phyloP scores from a whole-genome alignment of 805 yeast species.

The Ogataea nonfermentans region DNA sequence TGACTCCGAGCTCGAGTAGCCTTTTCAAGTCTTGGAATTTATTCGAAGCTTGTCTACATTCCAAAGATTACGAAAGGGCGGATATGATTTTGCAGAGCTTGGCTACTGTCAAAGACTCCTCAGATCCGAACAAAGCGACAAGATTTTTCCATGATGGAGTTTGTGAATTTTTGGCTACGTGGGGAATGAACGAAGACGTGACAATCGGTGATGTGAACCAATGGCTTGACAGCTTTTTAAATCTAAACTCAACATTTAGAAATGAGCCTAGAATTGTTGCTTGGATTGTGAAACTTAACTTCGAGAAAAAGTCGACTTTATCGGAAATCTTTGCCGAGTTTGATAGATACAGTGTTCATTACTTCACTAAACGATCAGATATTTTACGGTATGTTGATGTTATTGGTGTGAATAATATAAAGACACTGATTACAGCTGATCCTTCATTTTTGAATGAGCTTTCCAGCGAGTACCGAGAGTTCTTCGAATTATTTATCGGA shows the following conservation, averaged over 20 bases:
- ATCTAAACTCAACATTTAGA: constrained; percentile 18
- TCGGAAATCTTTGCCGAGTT: constrained; percentile 19
- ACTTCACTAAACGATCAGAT: constrained; percentile 31
- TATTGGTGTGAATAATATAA: constrained; percentile 43
- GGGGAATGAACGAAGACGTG: constrained; percentile 32
- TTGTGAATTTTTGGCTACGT: constrained; percentile 54
- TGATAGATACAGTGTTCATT: constrained; percentile 15
- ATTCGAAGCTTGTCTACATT: constrained; percentile 72
- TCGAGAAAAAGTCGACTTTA: constrained; percentile 23
- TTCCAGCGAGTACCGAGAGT: constrained; percentile 26
- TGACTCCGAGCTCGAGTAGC: constrained; percentile 27
- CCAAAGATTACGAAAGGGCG: constrained; percentile 68
- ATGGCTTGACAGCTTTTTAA: constrained; percentile 27
- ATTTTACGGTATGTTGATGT: constrained; percentile 45
- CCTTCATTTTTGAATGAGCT: constrained; percentile 26
- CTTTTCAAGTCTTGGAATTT: constrained; percentile 53
- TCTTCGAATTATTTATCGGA: constrained; percentile 18
- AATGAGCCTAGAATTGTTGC: constrained; percentile 32
- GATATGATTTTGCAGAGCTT: constrained; percentile 63
- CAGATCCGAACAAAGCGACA: constrained; percentile 15
- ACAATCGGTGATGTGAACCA: constrained; percentile 21
- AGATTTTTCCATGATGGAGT: constrained; percentile 61
- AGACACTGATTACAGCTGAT: constrained; percentile 34
- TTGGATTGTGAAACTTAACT: constrained; percentile 28
- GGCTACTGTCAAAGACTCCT: constrained; percentile 41